Percentiles rank a stretch among this genome's conserved stretches.
Evolutionary conservation across 352 stramenopile genomes (phyloP).

Genomic region (Pythium monospermum): DNA sequence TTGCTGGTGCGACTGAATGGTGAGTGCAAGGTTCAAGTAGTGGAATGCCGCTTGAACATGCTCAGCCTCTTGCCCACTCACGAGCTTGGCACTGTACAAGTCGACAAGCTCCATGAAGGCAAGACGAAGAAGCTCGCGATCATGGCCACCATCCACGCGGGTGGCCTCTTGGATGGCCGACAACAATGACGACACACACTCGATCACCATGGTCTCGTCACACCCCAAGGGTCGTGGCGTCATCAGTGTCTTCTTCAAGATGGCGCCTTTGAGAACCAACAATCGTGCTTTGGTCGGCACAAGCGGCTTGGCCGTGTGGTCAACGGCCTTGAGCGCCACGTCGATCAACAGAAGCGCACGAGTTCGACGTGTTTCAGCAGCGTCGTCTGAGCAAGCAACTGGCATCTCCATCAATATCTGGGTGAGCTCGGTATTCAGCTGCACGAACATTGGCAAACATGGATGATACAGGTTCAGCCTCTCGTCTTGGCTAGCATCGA

Average conservation of each 20-base stretch:
- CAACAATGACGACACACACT: conserved; percentile 13
- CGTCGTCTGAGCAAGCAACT: not conserved
- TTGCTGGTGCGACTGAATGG: conserved; percentile 34
- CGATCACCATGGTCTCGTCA: not conserved
- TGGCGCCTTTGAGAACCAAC: conserved; percentile 43
- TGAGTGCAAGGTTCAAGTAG: conserved; percentile 49
- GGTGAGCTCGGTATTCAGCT: conserved; percentile 43
- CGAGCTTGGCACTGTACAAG: conserved; percentile 42
- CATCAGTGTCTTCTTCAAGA: conserved; percentile 43
- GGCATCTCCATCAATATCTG: conserved; percentile 45
- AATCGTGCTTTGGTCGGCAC: conserved; percentile 36
- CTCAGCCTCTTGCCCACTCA: conserved; percentile 35
- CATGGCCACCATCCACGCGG: conserved; percentile 35
- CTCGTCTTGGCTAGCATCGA: conserved; percentile 16
- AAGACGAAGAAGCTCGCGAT: conserved; percentile 43
- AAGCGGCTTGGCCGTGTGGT: conserved; percentile 41
- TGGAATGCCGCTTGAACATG: conserved; percentile 71
- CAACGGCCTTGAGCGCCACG: conserved; percentile 30
- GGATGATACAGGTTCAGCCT: conserved; percentile 54
- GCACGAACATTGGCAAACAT: conserved; percentile 40
- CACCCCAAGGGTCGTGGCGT: conserved; percentile 2
- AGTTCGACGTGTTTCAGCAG: not conserved
- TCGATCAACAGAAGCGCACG: conserved; percentile 30
- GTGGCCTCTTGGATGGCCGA: conserved; percentile 27
- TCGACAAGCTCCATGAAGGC: conserved; percentile 64